Evolutionary conservation across 2,329 filamentous ascomycete species (phyloP).

Genomic region (Aurifilum marmelostoma): DNA sequence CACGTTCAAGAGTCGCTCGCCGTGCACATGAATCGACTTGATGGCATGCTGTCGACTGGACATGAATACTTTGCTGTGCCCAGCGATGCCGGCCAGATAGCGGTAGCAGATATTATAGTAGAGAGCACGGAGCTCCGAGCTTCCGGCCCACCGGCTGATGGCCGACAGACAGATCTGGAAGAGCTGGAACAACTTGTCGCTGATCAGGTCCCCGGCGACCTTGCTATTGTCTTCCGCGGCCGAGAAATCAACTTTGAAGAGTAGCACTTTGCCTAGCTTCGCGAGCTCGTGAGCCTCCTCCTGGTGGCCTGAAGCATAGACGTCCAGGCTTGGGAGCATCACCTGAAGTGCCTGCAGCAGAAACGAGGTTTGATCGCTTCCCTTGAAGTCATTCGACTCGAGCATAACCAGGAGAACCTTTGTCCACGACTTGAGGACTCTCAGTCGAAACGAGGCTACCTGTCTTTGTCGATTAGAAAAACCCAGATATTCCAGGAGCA

Average conservation of each 20-base stretch:
- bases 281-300: slow-evolving; percentile 76
- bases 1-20: slow-evolving; percentile 80
- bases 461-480: slow-evolving; percentile 67
- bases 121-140: slow-evolving; percentile 73
- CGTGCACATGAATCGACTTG: slow-evolving; percentile 69
- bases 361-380: slow-evolving; percentile 72
- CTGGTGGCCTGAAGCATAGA: slow-evolving; percentile 69
- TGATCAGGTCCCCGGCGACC: slow-evolving; percentile 70
- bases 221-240: slow-evolving; percentile 48
- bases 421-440: slow-evolving; percentile 80
- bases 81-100: slow-evolving; percentile 73
- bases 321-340: slow-evolving; percentile 84
- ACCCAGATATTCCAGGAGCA: slow-evolving; percentile 63
- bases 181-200: slow-evolving; percentile 87
- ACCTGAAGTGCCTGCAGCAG: slow-evolving; percentile 85
- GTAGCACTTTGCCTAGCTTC: slow-evolving; percentile 71
- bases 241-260: slow-evolving; percentile 70
- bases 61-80: slow-evolving; percentile 52
- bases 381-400: slow-evolving; percentile 78
- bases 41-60: slow-evolving; percentile 64
- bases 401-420: slow-evolving; percentile 84
- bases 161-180: slow-evolving; percentile 86
- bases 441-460: slow-evolving; percentile 60
- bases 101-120: slow-evolving; percentile 93
- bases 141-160: slow-evolving; percentile 73